phyloP scores from a whole-genome alignment of 139 green algal species.

The Raphidocelis subcapitata region DNA sequence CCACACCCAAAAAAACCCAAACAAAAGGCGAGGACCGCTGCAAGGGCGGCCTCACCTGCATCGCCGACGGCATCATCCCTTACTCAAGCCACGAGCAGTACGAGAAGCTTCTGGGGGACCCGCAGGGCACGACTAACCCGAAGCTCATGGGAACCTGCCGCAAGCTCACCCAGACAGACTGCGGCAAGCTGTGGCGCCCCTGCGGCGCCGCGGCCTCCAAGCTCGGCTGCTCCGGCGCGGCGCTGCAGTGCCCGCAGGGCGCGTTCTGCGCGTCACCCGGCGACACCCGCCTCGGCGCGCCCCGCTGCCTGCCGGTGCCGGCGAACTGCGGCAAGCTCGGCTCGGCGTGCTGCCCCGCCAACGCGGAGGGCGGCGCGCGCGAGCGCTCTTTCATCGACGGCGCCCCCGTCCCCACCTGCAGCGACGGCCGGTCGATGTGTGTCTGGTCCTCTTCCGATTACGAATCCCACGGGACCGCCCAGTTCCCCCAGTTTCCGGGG shows the following conservation, averaged over 20 bases:
- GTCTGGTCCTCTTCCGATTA: too few species aligned
- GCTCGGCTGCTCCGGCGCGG: conserved; percentile 10
- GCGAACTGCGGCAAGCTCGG: conserved; percentile 6
- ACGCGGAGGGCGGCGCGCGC: not conserved
- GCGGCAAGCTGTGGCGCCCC: conserved; percentile 14
- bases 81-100: too few species aligned
- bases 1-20: too few species aligned
- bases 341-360: conserved; percentile 22
- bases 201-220: conserved; percentile 11
- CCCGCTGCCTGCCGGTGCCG: conserved; percentile 27
- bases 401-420: conserved; percentile 17
- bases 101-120: too few species aligned
- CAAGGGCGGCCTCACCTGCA: too few species aligned
- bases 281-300: conserved; percentile 21
- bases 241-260: not conserved
- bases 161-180: conserved; percentile 12
- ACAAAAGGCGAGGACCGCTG: too few species aligned
- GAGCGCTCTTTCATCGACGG: conserved; percentile 17
- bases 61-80: too few species aligned
- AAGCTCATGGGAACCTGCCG: conserved; percentile 21
- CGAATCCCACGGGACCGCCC: too few species aligned
- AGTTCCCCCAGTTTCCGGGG: too few species aligned
- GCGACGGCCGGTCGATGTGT: conserved; percentile 15
- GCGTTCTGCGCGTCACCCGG: conserved; percentile 20
- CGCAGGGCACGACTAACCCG: not conserved